Evolutionary conservation across 108 stramenopile genomes (phyloP).

Genomic region (Cyclotella cryptica): DNA sequence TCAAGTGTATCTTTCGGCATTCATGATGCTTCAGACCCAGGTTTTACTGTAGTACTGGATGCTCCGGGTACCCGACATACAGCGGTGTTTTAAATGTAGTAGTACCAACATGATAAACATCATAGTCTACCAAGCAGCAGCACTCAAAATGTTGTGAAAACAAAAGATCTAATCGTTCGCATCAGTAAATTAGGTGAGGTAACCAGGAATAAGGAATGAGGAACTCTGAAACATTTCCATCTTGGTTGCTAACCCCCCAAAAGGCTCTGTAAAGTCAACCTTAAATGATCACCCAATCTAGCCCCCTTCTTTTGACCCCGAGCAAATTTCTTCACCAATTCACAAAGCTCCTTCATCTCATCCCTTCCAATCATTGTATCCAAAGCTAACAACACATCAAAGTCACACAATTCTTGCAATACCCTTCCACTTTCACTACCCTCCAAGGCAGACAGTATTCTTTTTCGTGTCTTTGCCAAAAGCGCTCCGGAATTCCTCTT

Average conservation of each 20-base stretch:
- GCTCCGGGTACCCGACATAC: too few species aligned
- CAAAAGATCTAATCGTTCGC: too few species aligned
- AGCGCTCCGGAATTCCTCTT: conserved; percentile 73
- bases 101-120: too few species aligned
- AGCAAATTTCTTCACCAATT: conserved; percentile 73
- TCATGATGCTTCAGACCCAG: too few species aligned
- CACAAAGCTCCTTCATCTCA: conserved; percentile 65
- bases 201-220: too few species aligned
- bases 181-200: too few species aligned
- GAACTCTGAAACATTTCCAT: too few species aligned
- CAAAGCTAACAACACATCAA: conserved; percentile 70
- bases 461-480: conserved; percentile 73
- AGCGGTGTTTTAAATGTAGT: too few species aligned
- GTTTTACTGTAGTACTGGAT: too few species aligned
- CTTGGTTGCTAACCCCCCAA: conserved; percentile 21
- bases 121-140: too few species aligned
- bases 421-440: conserved; percentile 24
- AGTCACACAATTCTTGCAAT: conserved; percentile 70
- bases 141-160: too few species aligned
- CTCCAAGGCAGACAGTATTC: conserved; percentile 65
- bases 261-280: conserved; percentile 49
- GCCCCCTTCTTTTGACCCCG: conserved; percentile 79
- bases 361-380: conserved; percentile 58
- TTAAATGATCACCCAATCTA: conserved; percentile 53
- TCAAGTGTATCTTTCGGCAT: too few species aligned